Conservation (phyloP, 352 stramenopile genomes). For the Globisporangium okanoganense region DNA sequence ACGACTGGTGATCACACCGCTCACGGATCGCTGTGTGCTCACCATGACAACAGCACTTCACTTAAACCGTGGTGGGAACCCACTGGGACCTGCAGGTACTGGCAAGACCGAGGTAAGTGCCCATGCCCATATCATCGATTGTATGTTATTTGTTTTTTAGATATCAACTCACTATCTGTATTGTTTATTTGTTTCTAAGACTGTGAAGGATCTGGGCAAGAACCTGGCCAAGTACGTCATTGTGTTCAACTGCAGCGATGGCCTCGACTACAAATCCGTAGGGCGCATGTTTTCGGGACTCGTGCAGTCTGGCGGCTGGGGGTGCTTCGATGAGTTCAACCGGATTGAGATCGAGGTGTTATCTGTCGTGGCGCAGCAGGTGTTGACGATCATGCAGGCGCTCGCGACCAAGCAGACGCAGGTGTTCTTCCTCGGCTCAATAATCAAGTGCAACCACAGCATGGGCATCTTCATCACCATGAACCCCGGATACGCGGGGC, state of each 20-base stretch:
- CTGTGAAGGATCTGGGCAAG: constrained; percentile 93
- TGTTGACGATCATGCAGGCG: constrained; percentile 89
- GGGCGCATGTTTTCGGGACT: constrained; percentile 92
- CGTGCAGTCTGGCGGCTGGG: constrained; percentile 91
- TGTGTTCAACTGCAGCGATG: constrained; percentile 94
- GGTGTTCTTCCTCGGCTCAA: constrained; percentile 81
- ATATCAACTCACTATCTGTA: too few species aligned
- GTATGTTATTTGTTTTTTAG: too few species aligned
- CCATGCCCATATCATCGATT: too few species aligned
- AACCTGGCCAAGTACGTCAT: constrained; percentile 94
- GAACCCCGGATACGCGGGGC: constrained; percentile 89
- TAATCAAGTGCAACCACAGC: constrained; percentile 86
- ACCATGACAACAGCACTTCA: constrained; percentile 93
- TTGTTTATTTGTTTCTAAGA: too few species aligned
- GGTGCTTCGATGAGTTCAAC: constrained; percentile 96
- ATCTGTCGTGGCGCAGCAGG: constrained; percentile 91
- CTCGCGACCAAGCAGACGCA: constrained; percentile 67
- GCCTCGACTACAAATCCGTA: constrained; percentile 93
- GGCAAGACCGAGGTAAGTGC: constrained; percentile 94
- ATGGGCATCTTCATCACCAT: constrained; percentile 94
- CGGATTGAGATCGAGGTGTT: constrained; percentile 95
- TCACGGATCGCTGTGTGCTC: constrained; percentile 92
- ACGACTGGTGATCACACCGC: constrained; percentile 90
- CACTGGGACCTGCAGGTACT: constrained; percentile 88
- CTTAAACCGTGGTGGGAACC: constrained; percentile 89